Conservation (phyloP, 139 green algal species). For the Picochlorum costavermella region DNA sequence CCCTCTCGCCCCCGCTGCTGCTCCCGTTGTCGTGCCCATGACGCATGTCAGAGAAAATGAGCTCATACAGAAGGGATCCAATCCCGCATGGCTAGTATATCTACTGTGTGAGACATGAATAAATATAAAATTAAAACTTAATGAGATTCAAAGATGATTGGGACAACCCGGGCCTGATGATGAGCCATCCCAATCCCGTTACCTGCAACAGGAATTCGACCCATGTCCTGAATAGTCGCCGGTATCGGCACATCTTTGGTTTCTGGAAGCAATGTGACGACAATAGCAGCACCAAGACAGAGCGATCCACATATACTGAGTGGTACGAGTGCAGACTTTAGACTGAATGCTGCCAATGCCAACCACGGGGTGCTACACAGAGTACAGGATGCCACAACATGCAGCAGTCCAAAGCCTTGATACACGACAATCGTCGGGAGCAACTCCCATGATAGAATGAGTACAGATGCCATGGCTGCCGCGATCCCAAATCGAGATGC, state of each 20-base stretch:
- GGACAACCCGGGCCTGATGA: no score
- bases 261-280: constrained; percentile 17
- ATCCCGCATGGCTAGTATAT: no score
- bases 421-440: constrained; percentile 22
- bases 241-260: constrained; percentile 4
- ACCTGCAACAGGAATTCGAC: background rate
- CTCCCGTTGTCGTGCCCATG: no score
- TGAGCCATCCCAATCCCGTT: background rate
- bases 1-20: no score
- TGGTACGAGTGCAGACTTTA: constrained; percentile 14
- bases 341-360: constrained; percentile 5
- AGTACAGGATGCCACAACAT: background rate
- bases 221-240: constrained; percentile 26
- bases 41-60: no score
- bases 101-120: no score
- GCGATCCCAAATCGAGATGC: constrained; percentile 25
- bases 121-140: no score
- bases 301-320: constrained; percentile 15
- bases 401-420: constrained; percentile 10
- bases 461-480: constrained; percentile 10
- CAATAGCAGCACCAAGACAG: constrained; percentile 10
- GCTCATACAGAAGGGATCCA: no score
- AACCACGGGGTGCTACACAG: constrained; percentile 8
- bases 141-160: no score
- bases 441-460: constrained; percentile 15